Evolutionary conservation across 1,139 yeast species (phyloP), one percentile per base, ranked within the genome.

Genomic region (Kodamaea alishanica): DNA sequence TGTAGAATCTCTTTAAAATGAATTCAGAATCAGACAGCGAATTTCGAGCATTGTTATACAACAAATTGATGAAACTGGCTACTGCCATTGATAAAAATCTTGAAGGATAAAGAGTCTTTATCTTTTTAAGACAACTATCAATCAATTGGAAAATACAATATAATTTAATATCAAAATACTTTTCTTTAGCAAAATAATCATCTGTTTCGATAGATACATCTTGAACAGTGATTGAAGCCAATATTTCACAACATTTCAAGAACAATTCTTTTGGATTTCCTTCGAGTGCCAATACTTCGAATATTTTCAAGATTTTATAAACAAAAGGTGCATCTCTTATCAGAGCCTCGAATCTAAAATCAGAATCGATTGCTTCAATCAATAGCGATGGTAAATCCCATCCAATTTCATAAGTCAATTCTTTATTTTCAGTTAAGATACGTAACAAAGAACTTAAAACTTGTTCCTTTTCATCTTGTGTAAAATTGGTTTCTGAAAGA

Each of bases 251-350:
- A 10, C 77, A 63, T 47, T 84, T 81, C 41, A 89, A 60, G 37
- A 86, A 75, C 42, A 88, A 61, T 60, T 88, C 96, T 53, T 87
- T 87, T 8, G 90, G 80, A 53, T 85, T 87, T 6, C 96, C 96
- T 41, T 71, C 50, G 35, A 61, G 61, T 0, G 90, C 80, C 43
- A 89, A 65, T 20, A 75, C 58, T 42, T 75, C 77, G 54, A 84
- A 83, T 6, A 83, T 62, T 45, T 70, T 70, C 52, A 80, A 55
- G 6, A 77, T 55, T 33, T 51, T 60, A 45, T 58, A 56, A 9
- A 63, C 58, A 38, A 68, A 55, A 3, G 76, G 75, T 5, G 65
- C 61, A 3, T 40, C 26, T 32, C 73, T 54, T 15, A 71, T 46
- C 1, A 58, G 39, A 2, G 37, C 44, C 4, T 32, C 25, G 34